Evolutionary conservation across 306 rosid genomes (phyloP).

Genomic region (Medicago lupulina): DNA sequence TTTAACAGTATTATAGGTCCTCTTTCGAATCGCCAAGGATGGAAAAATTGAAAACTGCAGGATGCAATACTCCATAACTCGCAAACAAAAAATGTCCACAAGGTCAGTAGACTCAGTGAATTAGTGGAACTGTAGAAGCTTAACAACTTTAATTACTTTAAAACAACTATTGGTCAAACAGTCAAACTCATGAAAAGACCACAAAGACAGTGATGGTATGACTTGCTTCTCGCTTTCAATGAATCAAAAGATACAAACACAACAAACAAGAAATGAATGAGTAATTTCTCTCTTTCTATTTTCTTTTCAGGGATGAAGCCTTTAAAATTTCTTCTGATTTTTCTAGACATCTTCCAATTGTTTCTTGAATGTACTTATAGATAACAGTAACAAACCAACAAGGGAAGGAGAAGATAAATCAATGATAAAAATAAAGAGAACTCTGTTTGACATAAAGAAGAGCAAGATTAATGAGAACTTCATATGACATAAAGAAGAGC

Average conservation of each 20-base stretch:
- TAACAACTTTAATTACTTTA: background rate
- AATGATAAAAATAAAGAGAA: too few species aligned
- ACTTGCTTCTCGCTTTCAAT: background rate
- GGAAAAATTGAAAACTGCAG: background rate
- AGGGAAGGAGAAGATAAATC: too few species aligned
- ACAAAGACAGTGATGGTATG: conserved; percentile 2
- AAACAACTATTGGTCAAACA: background rate
- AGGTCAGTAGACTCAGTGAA: background rate
- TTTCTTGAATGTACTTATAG: too few species aligned
- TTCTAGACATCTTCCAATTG: too few species aligned
- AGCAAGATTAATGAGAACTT: background rate
- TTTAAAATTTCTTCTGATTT: too few species aligned
- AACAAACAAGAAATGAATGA: too few species aligned
- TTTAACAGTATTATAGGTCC: background rate
- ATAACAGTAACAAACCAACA: too few species aligned
- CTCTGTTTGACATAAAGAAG: too few species aligned
- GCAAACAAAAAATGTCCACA: background rate
- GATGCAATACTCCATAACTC: background rate
- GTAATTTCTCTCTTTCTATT: too few species aligned
- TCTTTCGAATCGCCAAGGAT: conserved; percentile 7
- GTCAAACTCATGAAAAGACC: conserved; percentile 13
- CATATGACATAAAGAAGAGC: background rate
- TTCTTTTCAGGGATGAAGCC: too few species aligned
- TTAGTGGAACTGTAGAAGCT: background rate
- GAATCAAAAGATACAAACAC: too few species aligned